phyloP scores from a whole-genome alignment of 805 yeast genomes.

The Sugiyamaella valdiviana region DNA sequence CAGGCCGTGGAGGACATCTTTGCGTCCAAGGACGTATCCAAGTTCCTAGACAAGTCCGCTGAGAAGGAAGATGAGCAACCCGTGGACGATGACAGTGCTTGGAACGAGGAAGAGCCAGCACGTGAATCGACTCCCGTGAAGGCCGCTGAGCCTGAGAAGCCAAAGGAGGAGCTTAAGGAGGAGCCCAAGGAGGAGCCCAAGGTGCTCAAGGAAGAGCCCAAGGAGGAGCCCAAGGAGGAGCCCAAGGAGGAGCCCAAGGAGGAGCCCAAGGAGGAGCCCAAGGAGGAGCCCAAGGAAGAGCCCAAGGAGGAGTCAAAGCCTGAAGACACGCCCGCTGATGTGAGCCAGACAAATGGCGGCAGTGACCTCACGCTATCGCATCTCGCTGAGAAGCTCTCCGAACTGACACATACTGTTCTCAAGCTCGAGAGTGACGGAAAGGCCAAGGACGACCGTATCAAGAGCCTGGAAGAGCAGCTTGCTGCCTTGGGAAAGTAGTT shows the following conservation, averaged over 20 bases:
- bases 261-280: conserved; percentile 12
- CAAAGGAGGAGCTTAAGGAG: conserved; percentile 12
- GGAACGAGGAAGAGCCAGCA: conserved; percentile 6
- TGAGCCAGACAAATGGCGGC: not conserved
- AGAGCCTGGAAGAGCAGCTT: conserved; percentile 20
- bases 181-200: conserved; percentile 16
- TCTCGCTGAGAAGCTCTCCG: conserved; percentile 11
- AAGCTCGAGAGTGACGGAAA: conserved; percentile 21
- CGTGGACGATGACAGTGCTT: conserved; percentile 3
- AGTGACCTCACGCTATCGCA: not conserved
- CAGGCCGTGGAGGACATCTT: conserved; percentile 44
- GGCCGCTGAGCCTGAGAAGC: conserved; percentile 7
- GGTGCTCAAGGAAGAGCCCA: conserved; percentile 14
- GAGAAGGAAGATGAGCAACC: conserved; percentile 31
- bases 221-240: conserved; percentile 18
- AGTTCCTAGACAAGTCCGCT: conserved; percentile 44
- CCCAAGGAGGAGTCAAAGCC: not conserved
- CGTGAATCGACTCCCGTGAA: conserved; percentile 18
- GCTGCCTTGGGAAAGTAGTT: not conserved
- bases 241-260: conserved; percentile 12
- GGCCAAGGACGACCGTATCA: conserved; percentile 19
- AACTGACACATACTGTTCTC: conserved; percentile 18
- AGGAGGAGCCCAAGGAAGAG: conserved; percentile 2
- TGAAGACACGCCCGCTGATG: not conserved
- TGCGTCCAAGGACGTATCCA: conserved; percentile 42